A percentile compares a stretch with the other conserved stretches of the same genome.
phyloP scores from a whole-genome alignment of 2,329 filamentous ascomycete genomes.

The Curvularia sp. region DNA sequence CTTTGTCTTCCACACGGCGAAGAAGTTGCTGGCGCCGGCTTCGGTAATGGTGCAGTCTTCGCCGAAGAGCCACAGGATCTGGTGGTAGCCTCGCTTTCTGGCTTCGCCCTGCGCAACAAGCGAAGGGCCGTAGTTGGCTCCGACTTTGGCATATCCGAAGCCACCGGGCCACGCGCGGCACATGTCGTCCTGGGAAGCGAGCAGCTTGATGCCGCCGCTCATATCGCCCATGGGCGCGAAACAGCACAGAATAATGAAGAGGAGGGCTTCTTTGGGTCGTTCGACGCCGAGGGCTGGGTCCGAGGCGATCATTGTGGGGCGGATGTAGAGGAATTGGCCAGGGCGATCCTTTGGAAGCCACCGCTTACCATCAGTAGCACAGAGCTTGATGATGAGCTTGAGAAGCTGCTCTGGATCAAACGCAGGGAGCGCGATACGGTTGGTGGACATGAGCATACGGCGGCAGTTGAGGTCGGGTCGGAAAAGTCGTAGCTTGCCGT shows the following conservation, averaged over 20 bases:
- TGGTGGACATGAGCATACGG: conserved; percentile 63
- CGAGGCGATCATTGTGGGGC: conserved; percentile 85
- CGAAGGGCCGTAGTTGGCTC: conserved; percentile 90
- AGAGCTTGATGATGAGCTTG: conserved; percentile 74
- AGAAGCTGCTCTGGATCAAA: conserved; percentile 76
- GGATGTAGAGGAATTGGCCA: conserved; percentile 80
- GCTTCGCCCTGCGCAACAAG: conserved; percentile 81
- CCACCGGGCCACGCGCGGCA: conserved; percentile 93
- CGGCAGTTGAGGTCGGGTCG: conserved; percentile 75
- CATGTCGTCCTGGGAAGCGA: conserved; percentile 81
- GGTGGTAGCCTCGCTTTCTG: conserved; percentile 74
- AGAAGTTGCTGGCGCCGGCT: conserved; percentile 92
- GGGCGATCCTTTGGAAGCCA: conserved; percentile 77
- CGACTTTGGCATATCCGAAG: conserved; percentile 90
- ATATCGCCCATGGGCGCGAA: conserved; percentile 55
- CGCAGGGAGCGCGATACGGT: conserved; percentile 74
- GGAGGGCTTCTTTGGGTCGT: conserved; percentile 78
- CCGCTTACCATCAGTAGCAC: conserved; percentile 74
- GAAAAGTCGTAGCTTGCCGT: conserved; percentile 78
- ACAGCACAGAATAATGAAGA: conserved; percentile 75
- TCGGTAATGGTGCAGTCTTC: conserved; percentile 80
- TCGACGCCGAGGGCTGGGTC: conserved; percentile 82
- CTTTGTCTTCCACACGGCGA: conserved; percentile 76
- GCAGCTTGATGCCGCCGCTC: conserved; percentile 65
- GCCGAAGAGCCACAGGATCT: conserved; percentile 94